Conservation (phyloP, 1,284 basidiomycete species). For the Fomitopsis schrenkii region DNA sequence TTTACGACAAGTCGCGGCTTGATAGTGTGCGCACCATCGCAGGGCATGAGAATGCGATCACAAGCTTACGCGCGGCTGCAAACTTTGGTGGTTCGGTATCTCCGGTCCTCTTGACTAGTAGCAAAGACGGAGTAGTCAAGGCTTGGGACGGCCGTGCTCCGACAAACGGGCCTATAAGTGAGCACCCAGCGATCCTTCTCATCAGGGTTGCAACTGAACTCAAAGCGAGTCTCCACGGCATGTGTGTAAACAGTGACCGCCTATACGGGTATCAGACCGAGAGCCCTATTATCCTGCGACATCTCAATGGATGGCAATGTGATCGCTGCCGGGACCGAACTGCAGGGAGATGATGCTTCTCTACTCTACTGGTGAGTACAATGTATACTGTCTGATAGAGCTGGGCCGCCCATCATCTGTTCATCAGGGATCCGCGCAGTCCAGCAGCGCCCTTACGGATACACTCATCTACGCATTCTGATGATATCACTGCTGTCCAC, state of each 20-base stretch:
- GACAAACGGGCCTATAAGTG: constrained; percentile 53
- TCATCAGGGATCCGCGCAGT: constrained; percentile 55
- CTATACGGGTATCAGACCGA: constrained; percentile 40
- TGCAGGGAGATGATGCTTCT: constrained; percentile 65
- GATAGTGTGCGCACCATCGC: constrained; percentile 40
- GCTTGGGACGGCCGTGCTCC: constrained; percentile 67
- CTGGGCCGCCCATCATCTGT: background rate
- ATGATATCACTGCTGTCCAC: constrained; percentile 69
- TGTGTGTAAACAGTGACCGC: constrained; percentile 30
- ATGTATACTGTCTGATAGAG: background rate
- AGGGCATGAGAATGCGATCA: constrained; percentile 52
- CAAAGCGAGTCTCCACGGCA: constrained; percentile 28
- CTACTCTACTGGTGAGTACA: constrained; percentile 65
- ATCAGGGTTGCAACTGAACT: constrained; percentile 37
- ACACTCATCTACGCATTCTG: constrained; percentile 69
- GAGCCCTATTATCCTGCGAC: constrained; percentile 61
- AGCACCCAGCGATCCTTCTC: constrained; percentile 25
- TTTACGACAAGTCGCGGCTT: constrained; percentile 57
- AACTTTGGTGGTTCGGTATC: constrained; percentile 28
- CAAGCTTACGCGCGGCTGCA: constrained; percentile 40
- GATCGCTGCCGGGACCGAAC: constrained; percentile 67
- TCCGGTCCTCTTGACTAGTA: constrained; percentile 51
- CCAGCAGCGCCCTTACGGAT: constrained; percentile 44
- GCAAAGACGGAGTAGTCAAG: constrained; percentile 60
- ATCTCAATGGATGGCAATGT: constrained; percentile 60